Conservation (phyloP, 2,329 filamentous ascomycete genomes). For the Acrocalymma vagum region DNA sequence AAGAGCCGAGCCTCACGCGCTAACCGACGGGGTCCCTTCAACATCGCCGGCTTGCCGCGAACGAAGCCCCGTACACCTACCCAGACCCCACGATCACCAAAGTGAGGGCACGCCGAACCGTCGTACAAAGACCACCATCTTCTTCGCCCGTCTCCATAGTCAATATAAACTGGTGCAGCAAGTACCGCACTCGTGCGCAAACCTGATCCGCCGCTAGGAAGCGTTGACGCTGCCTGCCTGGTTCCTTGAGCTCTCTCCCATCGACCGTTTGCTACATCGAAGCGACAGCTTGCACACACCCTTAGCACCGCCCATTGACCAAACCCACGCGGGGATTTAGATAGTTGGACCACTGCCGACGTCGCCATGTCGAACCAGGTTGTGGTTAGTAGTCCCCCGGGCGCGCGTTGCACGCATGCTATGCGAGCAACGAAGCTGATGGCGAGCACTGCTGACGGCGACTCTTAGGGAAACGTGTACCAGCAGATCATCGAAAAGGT, state of each 20-base stretch:
- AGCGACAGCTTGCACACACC: slow-evolving; percentile 29
- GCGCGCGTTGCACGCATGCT: too few species aligned
- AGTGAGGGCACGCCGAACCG: slow-evolving; percentile 38
- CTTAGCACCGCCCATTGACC: slow-evolving; percentile 19
- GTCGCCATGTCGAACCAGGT: slow-evolving; percentile 48
- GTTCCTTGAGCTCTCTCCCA: slow-evolving; percentile 21
- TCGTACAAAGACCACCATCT: slow-evolving; percentile 40
- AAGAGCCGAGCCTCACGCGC: too few species aligned
- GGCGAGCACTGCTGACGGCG: slow-evolving; percentile 39
- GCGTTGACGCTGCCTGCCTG: slow-evolving; percentile 39
- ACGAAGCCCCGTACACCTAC: slow-evolving; percentile 36
- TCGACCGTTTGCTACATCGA: slow-evolving; percentile 22
- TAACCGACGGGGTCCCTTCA: slow-evolving; percentile 13
- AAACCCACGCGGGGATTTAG: slow-evolving; percentile 19
- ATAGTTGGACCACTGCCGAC: slow-evolving; percentile 24
- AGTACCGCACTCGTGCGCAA: slow-evolving; percentile 32
- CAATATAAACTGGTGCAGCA: slow-evolving; percentile 30
- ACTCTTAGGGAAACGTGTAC: slow-evolving; percentile 75
- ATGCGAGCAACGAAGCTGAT: slow-evolving; percentile 20
- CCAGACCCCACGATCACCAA: slow-evolving; percentile 35
- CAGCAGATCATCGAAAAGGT: slow-evolving; percentile 86
- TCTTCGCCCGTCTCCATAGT: slow-evolving; percentile 30
- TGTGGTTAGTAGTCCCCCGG: slow-evolving; percentile 45
- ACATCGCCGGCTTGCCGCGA: slow-evolving; percentile 12
- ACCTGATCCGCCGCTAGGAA: slow-evolving; percentile 32